Evolutionary conservation across 2,329 filamentous ascomycete species (phyloP).

Genomic region (Colletotrichum paranaense): DNA sequence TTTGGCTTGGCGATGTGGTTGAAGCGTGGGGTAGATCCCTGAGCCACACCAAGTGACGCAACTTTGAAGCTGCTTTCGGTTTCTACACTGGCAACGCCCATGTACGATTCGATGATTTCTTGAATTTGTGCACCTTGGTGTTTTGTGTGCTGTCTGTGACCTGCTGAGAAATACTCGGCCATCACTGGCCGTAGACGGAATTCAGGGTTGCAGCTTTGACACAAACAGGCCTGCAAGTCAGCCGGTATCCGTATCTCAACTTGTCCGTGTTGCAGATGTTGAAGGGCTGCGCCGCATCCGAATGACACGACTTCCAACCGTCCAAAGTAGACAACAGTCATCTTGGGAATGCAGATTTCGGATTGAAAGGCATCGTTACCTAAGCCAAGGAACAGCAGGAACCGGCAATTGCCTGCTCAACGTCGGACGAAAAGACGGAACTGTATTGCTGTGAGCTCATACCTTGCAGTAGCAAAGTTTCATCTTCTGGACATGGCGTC

Average conservation of each 20-base stretch:
- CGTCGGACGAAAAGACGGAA: conserved; percentile 14
- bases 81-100: neutral
- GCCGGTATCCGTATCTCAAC: neutral
- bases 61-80: conserved; percentile 15
- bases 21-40: conserved; percentile 3
- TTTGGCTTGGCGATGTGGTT: conserved; percentile 8
- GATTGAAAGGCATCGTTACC: conserved; percentile 17
- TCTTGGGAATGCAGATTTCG: neutral
- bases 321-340: neutral
- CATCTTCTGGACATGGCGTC: conserved; percentile 29
- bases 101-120: neutral
- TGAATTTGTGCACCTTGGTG: neutral
- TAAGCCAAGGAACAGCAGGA: conserved; percentile 8
- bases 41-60: conserved; percentile 25
- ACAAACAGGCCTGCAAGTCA: conserved; percentile 1
- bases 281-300: neutral
- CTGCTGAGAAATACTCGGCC: neutral
- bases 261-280: neutral
- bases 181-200: conserved; percentile 6
- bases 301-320: neutral
- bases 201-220: conserved; percentile 13
- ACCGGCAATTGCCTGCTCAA: conserved; percentile 10
- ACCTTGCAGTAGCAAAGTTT: conserved; percentile 28
- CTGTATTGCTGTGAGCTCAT: neutral
- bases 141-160: conserved; percentile 19